Conservation (phyloP, 2,329 filamentous ascomycete genomes). For the Fusarium piperis region DNA sequence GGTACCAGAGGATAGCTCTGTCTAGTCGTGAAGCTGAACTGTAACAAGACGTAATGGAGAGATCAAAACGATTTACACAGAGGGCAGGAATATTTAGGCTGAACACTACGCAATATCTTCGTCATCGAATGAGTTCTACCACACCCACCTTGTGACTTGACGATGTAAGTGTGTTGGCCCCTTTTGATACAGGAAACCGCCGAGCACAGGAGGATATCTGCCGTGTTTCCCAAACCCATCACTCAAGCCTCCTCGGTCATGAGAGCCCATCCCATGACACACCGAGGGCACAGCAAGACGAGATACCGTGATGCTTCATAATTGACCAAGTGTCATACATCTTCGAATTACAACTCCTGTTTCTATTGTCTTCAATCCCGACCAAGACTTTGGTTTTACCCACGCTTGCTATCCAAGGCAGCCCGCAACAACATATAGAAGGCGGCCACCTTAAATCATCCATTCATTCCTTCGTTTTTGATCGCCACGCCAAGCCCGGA, state of each 20-base stretch:
- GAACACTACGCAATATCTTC: background rate
- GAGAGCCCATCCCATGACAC: background rate
- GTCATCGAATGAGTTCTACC: background rate
- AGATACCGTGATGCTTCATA: too few species aligned
- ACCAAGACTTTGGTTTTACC: background rate
- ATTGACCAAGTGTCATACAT: background rate
- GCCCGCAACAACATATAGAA: background rate
- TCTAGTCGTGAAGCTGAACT: background rate
- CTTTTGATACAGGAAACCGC: background rate
- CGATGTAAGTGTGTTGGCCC: background rate
- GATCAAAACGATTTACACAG: background rate
- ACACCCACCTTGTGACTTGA: background rate
- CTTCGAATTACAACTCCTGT: background rate
- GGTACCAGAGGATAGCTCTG: background rate
- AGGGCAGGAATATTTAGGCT: background rate
- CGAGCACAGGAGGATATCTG: background rate
- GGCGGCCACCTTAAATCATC: constrained; percentile 5
- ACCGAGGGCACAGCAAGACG: background rate
- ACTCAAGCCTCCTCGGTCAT: background rate
- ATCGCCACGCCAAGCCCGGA: constrained; percentile 17
- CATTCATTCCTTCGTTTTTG: constrained; percentile 26
- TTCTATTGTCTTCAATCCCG: constrained; percentile 4
- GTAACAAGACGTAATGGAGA: background rate
- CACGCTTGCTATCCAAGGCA: constrained; percentile 11
- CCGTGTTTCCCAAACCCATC: background rate